A percentile compares a stretch with the other conserved stretches of the same genome.
Evolutionary conservation across 176 grass and related monocot genomes (phyloP).

Genomic region (Aechmea fasciata): DNA sequence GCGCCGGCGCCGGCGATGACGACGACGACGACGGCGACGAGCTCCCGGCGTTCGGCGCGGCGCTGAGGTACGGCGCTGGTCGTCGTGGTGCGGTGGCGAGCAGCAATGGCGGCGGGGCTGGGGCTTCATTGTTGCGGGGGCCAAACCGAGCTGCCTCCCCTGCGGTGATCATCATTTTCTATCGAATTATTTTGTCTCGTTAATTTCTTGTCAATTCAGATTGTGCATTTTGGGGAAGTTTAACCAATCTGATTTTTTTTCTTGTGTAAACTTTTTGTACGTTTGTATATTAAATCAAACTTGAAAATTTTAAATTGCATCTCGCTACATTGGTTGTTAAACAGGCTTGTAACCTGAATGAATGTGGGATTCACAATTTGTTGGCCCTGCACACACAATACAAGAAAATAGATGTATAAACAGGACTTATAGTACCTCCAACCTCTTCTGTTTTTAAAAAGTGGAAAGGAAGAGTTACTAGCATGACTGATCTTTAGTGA

Average conservation of each 20-base stretch:
- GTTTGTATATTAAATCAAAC: neutral
- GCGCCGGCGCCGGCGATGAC: conserved; percentile 44
- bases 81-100: neutral
- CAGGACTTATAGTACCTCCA: no score
- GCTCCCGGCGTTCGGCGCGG: conserved; percentile 18
- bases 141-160: conserved; percentile 89
- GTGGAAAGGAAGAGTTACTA: no score
- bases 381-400: neutral
- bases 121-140: conserved; percentile 48
- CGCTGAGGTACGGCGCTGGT: neutral
- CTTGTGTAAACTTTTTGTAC: neutral
- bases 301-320: neutral
- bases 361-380: neutral
- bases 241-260: no score
- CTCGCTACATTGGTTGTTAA: neutral
- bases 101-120: conserved; percentile 17
- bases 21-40: conserved; percentile 78
- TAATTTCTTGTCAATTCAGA: no score
- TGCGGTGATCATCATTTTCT: conserved; percentile 39
- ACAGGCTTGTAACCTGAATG: neutral
- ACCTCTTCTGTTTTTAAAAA: no score
- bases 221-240: no score
- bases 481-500: no score
- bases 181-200: no score
- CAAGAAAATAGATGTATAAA: no score